Percentiles rank a stretch among this genome's conserved stretches.
These are phyloP conservation scores for Boletellus sp. DNA, from an alignment of 768 basidiomycete genomes.

Conservation along the genomic window DNA sequence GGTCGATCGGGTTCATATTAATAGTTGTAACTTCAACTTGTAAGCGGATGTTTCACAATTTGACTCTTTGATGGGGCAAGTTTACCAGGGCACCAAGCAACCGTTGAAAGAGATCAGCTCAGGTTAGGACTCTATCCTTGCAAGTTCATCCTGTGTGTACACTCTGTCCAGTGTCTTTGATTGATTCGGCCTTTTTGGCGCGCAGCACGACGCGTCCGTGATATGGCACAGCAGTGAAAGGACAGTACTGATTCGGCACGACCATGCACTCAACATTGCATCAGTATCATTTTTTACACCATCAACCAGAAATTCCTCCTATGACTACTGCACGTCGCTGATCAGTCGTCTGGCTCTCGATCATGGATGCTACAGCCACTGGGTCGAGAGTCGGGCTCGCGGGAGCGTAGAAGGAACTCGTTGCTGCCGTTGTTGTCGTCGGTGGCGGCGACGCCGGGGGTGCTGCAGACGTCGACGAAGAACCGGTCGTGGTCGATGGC, in stretches of 20 bases:
- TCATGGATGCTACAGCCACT: constrained; percentile 17
- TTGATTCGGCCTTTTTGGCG: too few species aligned
- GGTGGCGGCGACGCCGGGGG: background rate
- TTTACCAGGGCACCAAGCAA: too few species aligned
- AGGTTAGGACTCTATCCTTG: too few species aligned
- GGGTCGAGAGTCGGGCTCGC: constrained; percentile 8
- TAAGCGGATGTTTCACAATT: too few species aligned
- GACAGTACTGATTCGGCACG: too few species aligned
- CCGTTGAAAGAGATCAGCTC: too few species aligned
- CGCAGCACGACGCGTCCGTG: too few species aligned
- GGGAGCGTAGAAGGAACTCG: constrained; percentile 6
- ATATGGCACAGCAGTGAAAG: too few species aligned
- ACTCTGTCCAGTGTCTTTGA: too few species aligned
- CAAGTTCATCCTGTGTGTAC: too few species aligned
- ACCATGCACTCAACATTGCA: background rate
- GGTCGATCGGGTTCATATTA: background rate
- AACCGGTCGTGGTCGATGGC: constrained; percentile 1
- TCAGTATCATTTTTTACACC: background rate
- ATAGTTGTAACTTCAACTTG: background rate
- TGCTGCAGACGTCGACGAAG: constrained; percentile 1
- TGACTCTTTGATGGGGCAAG: too few species aligned
- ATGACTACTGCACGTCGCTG: background rate
- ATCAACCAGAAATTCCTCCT: background rate
- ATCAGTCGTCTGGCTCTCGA: constrained; percentile 9
- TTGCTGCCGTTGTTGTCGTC: background rate